These are phyloP conservation scores for Logfia minima DNA, from an alignment of 129 eudicot genomes.

Conservation along the genomic window DNA sequence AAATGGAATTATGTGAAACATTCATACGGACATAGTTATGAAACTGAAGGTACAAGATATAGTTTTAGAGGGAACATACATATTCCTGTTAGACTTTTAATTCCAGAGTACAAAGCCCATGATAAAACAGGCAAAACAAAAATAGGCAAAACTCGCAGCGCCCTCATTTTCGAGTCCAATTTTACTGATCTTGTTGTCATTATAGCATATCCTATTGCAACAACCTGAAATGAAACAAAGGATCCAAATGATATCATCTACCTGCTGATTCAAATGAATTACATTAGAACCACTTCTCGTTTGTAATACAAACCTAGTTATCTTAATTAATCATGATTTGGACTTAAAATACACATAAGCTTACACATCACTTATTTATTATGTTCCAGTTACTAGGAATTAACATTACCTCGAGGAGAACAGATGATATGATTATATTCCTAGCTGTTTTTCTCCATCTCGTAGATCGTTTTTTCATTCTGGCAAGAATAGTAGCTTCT, in stretches of 20 bases:
- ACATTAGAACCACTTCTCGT: background rate
- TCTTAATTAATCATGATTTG: background rate
- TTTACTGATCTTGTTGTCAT: conserved; percentile 61
- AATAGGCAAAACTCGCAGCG: conserved; percentile 76
- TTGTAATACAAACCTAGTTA: background rate
- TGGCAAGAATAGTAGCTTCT: conserved; percentile 69
- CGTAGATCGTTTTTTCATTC: conserved; percentile 62
- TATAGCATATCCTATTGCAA: conserved; percentile 77
- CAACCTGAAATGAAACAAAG: conserved; percentile 41
- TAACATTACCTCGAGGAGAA: conserved; percentile 67
- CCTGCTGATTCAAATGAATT: background rate
- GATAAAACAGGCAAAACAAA: conserved; percentile 74
- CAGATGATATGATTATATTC: conserved; percentile 56
- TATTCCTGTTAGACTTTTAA: conserved; percentile 51
- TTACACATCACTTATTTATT: background rate
- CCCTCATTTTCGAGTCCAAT: conserved; percentile 76
- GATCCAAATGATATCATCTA: background rate
- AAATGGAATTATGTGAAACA: background rate
- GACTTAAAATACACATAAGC: background rate
- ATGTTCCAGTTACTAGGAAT: background rate
- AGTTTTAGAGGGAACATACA: conserved; percentile 46
- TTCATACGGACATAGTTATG: background rate
- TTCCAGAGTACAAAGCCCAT: conserved; percentile 49
- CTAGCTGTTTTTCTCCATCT: conserved; percentile 56
- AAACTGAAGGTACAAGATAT: background rate